Base-by-base conservation (phyloP, 2,329 filamentous ascomycete species). In the Fusarium vanettenii region DNA sequence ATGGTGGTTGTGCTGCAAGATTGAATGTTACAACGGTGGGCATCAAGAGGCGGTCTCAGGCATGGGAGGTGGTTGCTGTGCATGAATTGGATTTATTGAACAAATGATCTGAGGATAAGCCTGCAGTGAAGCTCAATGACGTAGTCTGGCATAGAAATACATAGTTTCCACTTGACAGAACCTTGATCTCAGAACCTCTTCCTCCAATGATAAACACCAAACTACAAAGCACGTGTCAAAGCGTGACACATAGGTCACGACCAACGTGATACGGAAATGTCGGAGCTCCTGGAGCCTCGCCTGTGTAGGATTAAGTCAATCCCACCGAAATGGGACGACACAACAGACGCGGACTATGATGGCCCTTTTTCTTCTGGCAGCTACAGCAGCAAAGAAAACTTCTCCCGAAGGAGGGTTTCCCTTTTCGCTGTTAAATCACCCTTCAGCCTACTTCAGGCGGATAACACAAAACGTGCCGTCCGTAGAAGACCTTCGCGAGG, bases 341-440 rank as follows among this genome's bases (percentile, higher is more conserved):
- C 66, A 82, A 85, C 84, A 81, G 86, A 81, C 86, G 81, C 79
- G 86, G 86, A 88, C 86, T 88, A 88, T 88, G 86, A 88, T 86
- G 86, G 86, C 83, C 86, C 86, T 79, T 81, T 78, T 80, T 75
- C 63, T 77, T 88, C 83, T 88, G 77, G 86, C 86, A 87, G 81
- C 81, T 76, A 66, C 67, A 66, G 71, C 64, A 78, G 35, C 6
- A 59, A n/a, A 56, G 39, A 20, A 59, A 60, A 20, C 25, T 55
- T 14, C 70, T 48, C 56, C 60, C 69, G 35, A 45, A 71, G 64
- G 60, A 61, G 43, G 29, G 27, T 16, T 10, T 13, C n/a, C 35
- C 16, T 13, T 20, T 56, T 35, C 45, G 64, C 61, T 37, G 62
- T 66, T 60, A 57, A 76, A 70, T 71, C 62, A 62, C 61, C 75